phyloP scores from a whole-genome alignment of 2,329 filamentous ascomycete genomes.

The Ophiostoma pallidulum region DNA sequence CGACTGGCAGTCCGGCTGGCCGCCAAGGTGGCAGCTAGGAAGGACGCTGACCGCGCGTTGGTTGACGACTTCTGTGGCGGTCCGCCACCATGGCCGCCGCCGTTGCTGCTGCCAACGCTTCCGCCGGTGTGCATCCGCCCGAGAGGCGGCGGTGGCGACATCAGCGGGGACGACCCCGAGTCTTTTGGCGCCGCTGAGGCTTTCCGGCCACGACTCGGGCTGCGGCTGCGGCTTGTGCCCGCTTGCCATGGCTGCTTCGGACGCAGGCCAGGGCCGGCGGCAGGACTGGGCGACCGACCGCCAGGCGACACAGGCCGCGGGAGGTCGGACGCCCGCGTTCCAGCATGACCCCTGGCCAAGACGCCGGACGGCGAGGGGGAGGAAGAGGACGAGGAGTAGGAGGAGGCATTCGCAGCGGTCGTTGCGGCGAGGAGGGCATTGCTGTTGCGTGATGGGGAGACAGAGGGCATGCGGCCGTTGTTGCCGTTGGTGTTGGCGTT shows the following conservation, averaged over 20 bases:
- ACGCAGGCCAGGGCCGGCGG: too few species aligned
- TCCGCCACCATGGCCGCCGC: neutral
- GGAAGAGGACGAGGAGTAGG: slow-evolving; percentile 23
- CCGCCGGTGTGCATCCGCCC: neutral
- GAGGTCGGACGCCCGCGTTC: slow-evolving; percentile 12
- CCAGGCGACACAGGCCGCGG: slow-evolving; percentile 18
- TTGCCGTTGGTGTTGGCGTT: neutral
- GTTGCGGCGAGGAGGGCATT: slow-evolving; percentile 36
- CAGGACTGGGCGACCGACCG: neutral
- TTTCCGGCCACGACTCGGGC: neutral
- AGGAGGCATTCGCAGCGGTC: too few species aligned
- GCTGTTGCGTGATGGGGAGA: slow-evolving; percentile 21
- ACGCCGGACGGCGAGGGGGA: too few species aligned
- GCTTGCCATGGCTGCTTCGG: slow-evolving; percentile 3
- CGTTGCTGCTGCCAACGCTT: neutral
- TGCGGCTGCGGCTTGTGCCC: slow-evolving; percentile 4
- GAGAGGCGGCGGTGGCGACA: neutral
- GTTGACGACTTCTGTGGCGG: neutral
- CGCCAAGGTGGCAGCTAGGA: slow-evolving; percentile 52
- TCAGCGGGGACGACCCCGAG: neutral
- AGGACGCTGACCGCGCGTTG: slow-evolving; percentile 37
- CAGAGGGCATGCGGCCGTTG: slow-evolving; percentile 12
- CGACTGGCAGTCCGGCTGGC: slow-evolving; percentile 38
- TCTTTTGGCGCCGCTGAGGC: too few species aligned
- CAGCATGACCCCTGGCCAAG: neutral